phyloP scores from a whole-genome alignment of 2,329 filamentous ascomycete species.

The Cyclaneusma minus region DNA sequence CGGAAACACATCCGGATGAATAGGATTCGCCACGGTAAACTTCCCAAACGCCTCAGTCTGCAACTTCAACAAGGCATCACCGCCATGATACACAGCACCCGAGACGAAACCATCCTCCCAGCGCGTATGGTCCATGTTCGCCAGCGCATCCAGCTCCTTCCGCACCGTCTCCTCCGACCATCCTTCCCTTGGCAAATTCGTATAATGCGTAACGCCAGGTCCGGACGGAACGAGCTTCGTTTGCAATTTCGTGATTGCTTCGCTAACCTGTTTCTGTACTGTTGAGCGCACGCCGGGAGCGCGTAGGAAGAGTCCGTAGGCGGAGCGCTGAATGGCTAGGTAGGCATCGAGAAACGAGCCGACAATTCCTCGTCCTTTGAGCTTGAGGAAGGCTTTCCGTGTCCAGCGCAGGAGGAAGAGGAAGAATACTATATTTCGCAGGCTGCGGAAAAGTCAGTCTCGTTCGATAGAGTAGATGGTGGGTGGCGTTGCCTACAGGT shows the following conservation, averaged over 20 bases:
- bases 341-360: constrained; percentile 67
- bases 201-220: constrained; percentile 55
- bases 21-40: constrained; percentile 91
- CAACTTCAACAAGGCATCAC: constrained; percentile 62
- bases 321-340: constrained; percentile 49
- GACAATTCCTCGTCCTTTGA: constrained; percentile 76
- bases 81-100: constrained; percentile 92
- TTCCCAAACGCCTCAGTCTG: constrained; percentile 88
- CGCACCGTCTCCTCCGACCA: constrained; percentile 66
- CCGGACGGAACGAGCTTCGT: constrained; percentile 65
- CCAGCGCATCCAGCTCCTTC: constrained; percentile 63
- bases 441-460: constrained; percentile 25
- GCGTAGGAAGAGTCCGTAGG: constrained; percentile 75
- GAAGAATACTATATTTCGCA: constrained; percentile 79
- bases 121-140: constrained; percentile 78
- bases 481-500: constrained; percentile 38
- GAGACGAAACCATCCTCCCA: constrained; percentile 96
- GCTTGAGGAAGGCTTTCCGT: constrained; percentile 65
- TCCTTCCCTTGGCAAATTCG: constrained; percentile 67
- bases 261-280: constrained; percentile 71
- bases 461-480: background rate
- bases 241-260: constrained; percentile 68
- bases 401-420: constrained; percentile 76
- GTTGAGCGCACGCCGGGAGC: constrained; percentile 75
- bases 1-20: constrained; percentile 96